A percentile compares a stretch with the other conserved stretches of the same genome.
phyloP scores from a whole-genome alignment of 345 rosid species.

The Cardamine occulta region DNA sequence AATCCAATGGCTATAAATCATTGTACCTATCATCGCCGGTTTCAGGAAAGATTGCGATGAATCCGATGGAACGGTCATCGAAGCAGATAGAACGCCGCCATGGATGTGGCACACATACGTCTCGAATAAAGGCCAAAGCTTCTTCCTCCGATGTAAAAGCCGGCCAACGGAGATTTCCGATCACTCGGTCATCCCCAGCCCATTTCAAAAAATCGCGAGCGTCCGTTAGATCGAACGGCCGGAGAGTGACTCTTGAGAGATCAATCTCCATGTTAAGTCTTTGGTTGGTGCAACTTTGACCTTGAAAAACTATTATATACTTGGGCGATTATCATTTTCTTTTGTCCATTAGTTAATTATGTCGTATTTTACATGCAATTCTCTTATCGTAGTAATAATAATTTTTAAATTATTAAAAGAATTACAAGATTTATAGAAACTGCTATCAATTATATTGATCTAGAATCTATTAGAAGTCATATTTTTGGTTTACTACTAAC shows the following conservation, averaged over 20 bases:
- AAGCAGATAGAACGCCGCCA: constrained; percentile 59
- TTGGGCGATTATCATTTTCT: background rate
- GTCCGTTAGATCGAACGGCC: constrained; percentile 40
- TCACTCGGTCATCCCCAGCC: constrained; percentile 51
- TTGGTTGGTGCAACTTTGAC: constrained; percentile 19
- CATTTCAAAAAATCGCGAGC: constrained; percentile 46
- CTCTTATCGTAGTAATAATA: background rate
- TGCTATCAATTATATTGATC: background rate
- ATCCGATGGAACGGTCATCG: constrained; percentile 50
- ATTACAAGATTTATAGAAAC: no score
- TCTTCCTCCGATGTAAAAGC: constrained; percentile 47
- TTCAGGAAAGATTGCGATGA: constrained; percentile 46
- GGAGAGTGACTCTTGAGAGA: no score
- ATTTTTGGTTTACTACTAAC: background rate
- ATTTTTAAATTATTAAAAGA: no score
- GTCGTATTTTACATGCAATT: background rate
- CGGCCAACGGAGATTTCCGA: constrained; percentile 44
- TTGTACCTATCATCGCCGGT: constrained; percentile 37
- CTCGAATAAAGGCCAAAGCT: constrained; percentile 46
- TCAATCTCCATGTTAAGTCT: background rate
- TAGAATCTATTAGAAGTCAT: background rate
- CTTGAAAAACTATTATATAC: background rate
- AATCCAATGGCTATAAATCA: background rate
- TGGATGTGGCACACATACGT: constrained; percentile 35
- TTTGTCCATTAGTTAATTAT: background rate